Evolutionary conservation across 495 filamentous ascomycete species (phyloP), one percentile per base, ranked within the genome.

Genomic region (Opeltia flavorubescens): DNA sequence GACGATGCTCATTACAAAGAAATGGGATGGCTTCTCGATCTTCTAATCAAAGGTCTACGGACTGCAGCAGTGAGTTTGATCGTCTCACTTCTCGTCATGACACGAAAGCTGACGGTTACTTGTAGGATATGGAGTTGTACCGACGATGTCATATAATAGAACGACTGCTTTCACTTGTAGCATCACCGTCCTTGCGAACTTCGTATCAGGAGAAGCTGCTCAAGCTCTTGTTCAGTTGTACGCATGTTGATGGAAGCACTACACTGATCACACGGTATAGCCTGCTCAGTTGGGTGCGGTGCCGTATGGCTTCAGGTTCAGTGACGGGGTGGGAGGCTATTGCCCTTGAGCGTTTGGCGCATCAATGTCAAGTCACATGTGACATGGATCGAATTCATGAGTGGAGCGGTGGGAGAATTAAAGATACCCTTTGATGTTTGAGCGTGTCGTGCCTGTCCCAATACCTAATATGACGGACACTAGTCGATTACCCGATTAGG

Each of bases 211-310:
- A 76, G 35, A 83, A 82, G 62, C 69, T 95, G 20, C 48, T 94
- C 13, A 70, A 79, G 39, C 64, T 95, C 12, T 44, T 95, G 5
- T 87, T 84, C 55, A 76, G 83, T 23, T 76, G 78, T 6, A 81
- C 78, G 0, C 70, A 72, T 20, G 79, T 94, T 18, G 77, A 81
- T 3, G 91, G 87, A 0, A 87, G 85, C 58, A 84, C 81, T 20
- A 95, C 86, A 11, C 65, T 95, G 31, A 81, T 88, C 25, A 95
- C 89, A 11, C 69, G 91, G 52, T 79, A 82, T 20, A 89, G 84
- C n/a, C 64, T 86, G 12, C 59, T 91, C 43, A 80, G 74, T 47
- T 98, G 89, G 87, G 71, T 94, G 25, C 68, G 81, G 44, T 70
- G 70, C 49, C 74, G 78, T 58, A 57, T 73, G 8, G 62, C 60